These are phyloP conservation scores for Glycine soja DNA, from an alignment of 306 rosid species.

Conservation along the genomic window DNA sequence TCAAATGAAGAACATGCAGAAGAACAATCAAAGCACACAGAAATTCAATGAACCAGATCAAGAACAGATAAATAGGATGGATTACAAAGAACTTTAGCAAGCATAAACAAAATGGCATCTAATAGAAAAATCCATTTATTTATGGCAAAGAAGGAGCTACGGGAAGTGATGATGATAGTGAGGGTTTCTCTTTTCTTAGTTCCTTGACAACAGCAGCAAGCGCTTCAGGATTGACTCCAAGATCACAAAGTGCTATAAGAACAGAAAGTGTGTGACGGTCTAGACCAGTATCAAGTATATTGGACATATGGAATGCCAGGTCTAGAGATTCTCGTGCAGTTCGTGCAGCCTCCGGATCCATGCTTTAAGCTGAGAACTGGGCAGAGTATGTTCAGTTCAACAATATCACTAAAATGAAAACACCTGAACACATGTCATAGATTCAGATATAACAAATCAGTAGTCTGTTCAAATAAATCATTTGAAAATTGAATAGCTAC, in stretches of 20 bases:
- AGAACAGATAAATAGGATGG: conserved; percentile 9
- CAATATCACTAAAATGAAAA: too few relatives aligned
- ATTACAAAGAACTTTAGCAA: conserved; percentile 11
- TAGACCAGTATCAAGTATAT: conserved; percentile 68
- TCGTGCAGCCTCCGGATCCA: conserved; percentile 76
- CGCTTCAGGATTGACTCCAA: conserved; percentile 81
- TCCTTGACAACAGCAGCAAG: conserved; percentile 81
- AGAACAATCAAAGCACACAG: background rate
- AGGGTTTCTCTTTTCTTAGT: conserved; percentile 53
- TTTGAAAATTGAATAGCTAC: too few relatives aligned
- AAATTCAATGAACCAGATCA: background rate
- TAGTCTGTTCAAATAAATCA: too few relatives aligned
- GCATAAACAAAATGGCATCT: background rate
- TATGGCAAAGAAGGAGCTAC: conserved; percentile 34
- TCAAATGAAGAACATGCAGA: background rate
- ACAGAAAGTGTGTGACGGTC: conserved; percentile 84
- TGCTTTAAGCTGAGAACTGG: conserved; percentile 26
- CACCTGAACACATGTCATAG: too few relatives aligned
- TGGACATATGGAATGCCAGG: conserved; percentile 78
- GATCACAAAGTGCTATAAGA: conserved; percentile 80
- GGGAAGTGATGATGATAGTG: conserved; percentile 39
- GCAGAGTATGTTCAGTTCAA: background rate
- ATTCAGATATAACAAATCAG: too few relatives aligned
- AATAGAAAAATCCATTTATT: conserved; percentile 16
- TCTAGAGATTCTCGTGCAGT: conserved; percentile 76